Base-by-base conservation (phyloP, 805 yeast genomes). In the Saccharomycopsis lassenensis region DNA sequence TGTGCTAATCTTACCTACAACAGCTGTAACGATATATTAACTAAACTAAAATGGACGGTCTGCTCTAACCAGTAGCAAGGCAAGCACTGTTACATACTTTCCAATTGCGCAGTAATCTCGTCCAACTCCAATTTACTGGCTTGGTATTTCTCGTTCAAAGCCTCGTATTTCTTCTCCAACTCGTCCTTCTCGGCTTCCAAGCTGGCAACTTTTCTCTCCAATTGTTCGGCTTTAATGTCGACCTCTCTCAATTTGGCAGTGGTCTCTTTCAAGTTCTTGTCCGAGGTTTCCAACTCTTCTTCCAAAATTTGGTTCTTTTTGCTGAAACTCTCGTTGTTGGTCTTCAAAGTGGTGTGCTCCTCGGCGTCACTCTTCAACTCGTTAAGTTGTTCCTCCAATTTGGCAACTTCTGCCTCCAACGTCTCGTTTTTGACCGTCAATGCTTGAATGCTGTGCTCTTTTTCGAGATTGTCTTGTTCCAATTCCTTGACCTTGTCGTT, bases 51-150 rank as follows among this genome's bases (percentile, higher is more conserved):
- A n/a, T n/a, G n/a, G n/a, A n/a, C n/a, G n/a, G n/a, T n/a, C n/a
- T n/a, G n/a, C n/a, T n/a, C n/a, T n/a, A n/a, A n/a, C n/a, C n/a
- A n/a, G n/a, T n/a, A n/a, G n/a, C n/a, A n/a, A n/a, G n/a, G n/a
- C n/a, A n/a, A n/a, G n/a, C n/a, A n/a, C n/a, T n/a, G 5, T 33
- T 37, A 43, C 19, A 43, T 34, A 2, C 44, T 74, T 65, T 91
- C 97, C 63, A 91, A 79, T 67, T 93, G 95, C 58, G 86, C 85
- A 60, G 86, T 79, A 67, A 91, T 87, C 66, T 87, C 95, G 52
- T 91, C 97, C 67, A 91, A 74, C 65, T 91, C 98, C 49, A 82
- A 74, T 71, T 84, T 81, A 47, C 95, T 89, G 48, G 75, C 70
- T 56, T 69, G 67, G 73, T 85, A 78, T 65, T 87, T 79, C 56